Percentiles rank a stretch among this genome's conserved stretches.
phyloP scores from a whole-genome alignment of 192 early-diverging fungal species.

The Spinellus fusiger region DNA sequence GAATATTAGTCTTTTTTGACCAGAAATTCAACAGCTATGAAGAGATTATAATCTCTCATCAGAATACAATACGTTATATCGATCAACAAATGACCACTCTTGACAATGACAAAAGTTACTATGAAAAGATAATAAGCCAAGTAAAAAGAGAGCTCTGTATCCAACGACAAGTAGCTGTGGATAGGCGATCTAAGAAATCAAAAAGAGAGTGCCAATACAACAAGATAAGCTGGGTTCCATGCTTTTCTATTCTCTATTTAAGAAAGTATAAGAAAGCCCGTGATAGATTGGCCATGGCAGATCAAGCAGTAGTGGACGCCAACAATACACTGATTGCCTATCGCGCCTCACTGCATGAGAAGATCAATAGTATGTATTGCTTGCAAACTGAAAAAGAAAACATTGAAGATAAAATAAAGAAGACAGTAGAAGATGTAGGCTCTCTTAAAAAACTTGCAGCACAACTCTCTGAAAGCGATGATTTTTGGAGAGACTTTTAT shows the following conservation, averaged over 20 bases:
- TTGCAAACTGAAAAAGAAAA: constrained; percentile 2
- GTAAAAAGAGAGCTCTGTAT: too few relatives aligned
- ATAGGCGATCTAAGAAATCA: too few relatives aligned
- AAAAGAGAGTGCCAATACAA: background rate
- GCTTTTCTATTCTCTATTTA: background rate
- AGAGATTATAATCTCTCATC: too few relatives aligned
- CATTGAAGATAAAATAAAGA: background rate
- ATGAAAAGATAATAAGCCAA: too few relatives aligned
- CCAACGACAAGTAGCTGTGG: too few relatives aligned
- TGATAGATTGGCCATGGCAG: background rate
- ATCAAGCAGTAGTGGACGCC: constrained; percentile 2
- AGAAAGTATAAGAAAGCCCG: background rate
- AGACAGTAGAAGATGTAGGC: background rate
- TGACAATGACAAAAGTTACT: too few relatives aligned
- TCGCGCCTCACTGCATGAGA: background rate
- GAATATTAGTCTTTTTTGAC: too few relatives aligned
- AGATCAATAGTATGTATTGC: background rate
- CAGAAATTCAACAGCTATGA: too few relatives aligned
- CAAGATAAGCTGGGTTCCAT: background rate
- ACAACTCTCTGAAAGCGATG: background rate
- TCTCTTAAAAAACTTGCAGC: background rate
- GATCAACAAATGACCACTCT: too few relatives aligned
- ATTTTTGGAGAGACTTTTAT: constrained; percentile 6
- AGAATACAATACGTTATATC: too few relatives aligned
- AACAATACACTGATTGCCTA: background rate